Percentiles rank a stretch among this genome's conserved stretches.
phyloP scores from a whole-genome alignment of 2,329 filamentous ascomycete species.

The Talaromyces sp. region DNA sequence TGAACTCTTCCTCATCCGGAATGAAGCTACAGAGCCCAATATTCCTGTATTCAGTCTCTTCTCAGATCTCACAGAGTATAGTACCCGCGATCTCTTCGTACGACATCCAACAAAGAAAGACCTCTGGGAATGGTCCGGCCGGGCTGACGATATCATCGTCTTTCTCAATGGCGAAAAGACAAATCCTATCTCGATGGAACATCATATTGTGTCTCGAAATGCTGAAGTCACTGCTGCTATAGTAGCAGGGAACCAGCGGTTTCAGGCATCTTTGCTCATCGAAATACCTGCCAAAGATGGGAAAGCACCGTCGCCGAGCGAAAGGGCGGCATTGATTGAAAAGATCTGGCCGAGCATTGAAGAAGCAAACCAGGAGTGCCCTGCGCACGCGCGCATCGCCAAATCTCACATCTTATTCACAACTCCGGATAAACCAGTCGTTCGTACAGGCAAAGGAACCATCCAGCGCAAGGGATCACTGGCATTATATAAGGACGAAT shows the following conservation, averaged over 20 bases:
- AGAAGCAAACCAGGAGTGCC: slow-evolving; percentile 23
- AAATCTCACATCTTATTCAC: slow-evolving; percentile 27
- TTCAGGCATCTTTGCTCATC: slow-evolving; percentile 7
- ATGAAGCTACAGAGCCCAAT: background rate
- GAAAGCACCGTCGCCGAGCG: background rate
- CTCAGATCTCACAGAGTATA: slow-evolving; percentile 5
- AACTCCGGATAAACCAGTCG: slow-evolving; percentile 25
- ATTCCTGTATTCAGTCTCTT: slow-evolving; percentile 8
- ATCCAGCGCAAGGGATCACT: slow-evolving; percentile 26
- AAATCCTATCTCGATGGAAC: slow-evolving; percentile 10
- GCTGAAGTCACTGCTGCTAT: slow-evolving; percentile 1
- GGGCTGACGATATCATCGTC: slow-evolving; percentile 12
- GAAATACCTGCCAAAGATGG: background rate
- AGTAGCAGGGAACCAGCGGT: slow-evolving; percentile 6
- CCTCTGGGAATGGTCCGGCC: slow-evolving; percentile 10
- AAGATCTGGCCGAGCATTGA: slow-evolving; percentile 26
- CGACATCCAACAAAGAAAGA: slow-evolving; percentile 8
- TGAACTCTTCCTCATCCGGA: slow-evolving; percentile 5
- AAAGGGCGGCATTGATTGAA: slow-evolving; percentile 18
- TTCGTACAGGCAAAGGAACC: slow-evolving; percentile 32
- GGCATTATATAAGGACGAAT: slow-evolving; percentile 23
- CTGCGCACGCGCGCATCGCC: slow-evolving; percentile 23
- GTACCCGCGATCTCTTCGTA: slow-evolving; percentile 7
- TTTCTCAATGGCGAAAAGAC: slow-evolving; percentile 11
- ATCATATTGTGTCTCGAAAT: slow-evolving; percentile 3